These are phyloP conservation scores for Fusarium sp. DNA, from an alignment of 2,329 filamentous ascomycete species.

Conservation along the genomic window DNA sequence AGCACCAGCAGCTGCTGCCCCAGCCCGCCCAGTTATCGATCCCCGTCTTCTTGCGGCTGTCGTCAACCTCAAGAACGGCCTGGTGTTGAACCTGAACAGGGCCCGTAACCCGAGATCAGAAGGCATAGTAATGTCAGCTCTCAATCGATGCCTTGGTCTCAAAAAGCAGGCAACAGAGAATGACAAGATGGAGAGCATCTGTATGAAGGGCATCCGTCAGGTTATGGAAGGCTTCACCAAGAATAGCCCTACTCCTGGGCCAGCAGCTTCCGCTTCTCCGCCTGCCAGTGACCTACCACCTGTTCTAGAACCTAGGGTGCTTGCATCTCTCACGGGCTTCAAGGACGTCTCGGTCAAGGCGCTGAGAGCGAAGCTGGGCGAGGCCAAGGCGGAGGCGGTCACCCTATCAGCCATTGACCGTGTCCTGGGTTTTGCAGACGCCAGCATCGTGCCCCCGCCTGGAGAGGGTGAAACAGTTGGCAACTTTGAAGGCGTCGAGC, in stretches of 20 bases:
- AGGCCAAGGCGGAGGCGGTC: constrained; percentile 58
- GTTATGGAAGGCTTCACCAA: constrained; percentile 59
- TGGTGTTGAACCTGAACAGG: constrained; percentile 59
- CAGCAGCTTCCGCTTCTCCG: constrained; percentile 39
- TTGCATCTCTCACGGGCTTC: constrained; percentile 57
- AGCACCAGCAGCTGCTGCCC: constrained; percentile 38
- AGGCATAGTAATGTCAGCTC: constrained; percentile 63
- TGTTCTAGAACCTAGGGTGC: constrained; percentile 54
- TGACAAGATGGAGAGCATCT: constrained; percentile 60
- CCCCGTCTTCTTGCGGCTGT: constrained; percentile 57
- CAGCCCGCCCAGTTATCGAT: constrained; percentile 55
- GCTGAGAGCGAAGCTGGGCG: constrained; percentile 54
- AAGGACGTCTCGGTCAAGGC: constrained; percentile 59
- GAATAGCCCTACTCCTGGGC: constrained; percentile 50
- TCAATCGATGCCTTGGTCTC: constrained; percentile 63
- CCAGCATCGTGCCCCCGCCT: constrained; percentile 53
- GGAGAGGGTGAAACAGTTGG: constrained; percentile 48
- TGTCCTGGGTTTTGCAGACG: constrained; percentile 60
- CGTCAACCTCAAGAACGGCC: constrained; percentile 59
- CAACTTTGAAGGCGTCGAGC: constrained; percentile 55
- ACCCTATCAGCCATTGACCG: constrained; percentile 64
- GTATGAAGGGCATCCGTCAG: constrained; percentile 56
- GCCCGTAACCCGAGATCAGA: constrained; percentile 57
- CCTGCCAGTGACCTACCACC: constrained; percentile 39
- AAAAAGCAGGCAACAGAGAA: constrained; percentile 58